Conservation (phyloP, 805 yeast genomes). For the Cyberlindnera petersonii region DNA sequence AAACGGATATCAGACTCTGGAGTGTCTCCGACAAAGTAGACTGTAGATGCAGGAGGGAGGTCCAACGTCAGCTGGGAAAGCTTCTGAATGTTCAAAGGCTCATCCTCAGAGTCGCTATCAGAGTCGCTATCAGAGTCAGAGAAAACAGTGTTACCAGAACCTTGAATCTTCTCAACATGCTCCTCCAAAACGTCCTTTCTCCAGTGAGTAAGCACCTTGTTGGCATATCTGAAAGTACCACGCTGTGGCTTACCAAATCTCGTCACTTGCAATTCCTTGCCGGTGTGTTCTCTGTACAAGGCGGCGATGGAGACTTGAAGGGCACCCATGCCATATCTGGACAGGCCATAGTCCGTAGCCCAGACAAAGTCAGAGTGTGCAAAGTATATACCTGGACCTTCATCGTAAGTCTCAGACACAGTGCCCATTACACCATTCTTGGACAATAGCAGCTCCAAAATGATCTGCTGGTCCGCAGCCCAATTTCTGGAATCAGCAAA, state of each 20-base stretch:
- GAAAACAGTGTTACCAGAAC: slow-evolving; percentile 28
- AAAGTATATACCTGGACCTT: slow-evolving; percentile 80
- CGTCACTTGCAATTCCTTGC: slow-evolving; percentile 71
- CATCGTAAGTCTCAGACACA: slow-evolving; percentile 59
- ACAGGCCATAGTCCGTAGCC: slow-evolving; percentile 82
- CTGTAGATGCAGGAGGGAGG: slow-evolving; percentile 80
- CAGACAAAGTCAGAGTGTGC: slow-evolving; percentile 91
- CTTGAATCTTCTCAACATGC: slow-evolving; percentile 53
- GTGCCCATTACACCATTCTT: slow-evolving; percentile 86
- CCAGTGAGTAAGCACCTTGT: slow-evolving; percentile 73
- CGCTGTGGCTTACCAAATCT: slow-evolving; percentile 89
- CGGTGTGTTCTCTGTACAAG: slow-evolving; percentile 78
- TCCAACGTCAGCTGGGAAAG: slow-evolving; percentile 44
- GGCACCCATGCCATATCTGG: slow-evolving; percentile 94
- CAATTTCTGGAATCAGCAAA: slow-evolving; percentile 91
- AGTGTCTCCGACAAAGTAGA: slow-evolving; percentile 85
- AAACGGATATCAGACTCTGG: slow-evolving; percentile 87
- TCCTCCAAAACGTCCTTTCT: slow-evolving; percentile 72
- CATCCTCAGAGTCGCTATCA: slow-evolving; percentile 33
- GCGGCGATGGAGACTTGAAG: slow-evolving; percentile 86
- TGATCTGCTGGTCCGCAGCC: slow-evolving; percentile 92
- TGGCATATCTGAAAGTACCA: slow-evolving; percentile 82
- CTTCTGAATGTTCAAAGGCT: slow-evolving; percentile 43
- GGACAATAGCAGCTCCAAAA: slow-evolving; percentile 72
- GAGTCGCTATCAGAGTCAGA: slow-evolving; percentile 28